Percentiles rank a stretch among this genome's conserved stretches.
Conservation (phyloP, 1,284 basidiomycete species). For the Fomitopsis betulina region DNA sequence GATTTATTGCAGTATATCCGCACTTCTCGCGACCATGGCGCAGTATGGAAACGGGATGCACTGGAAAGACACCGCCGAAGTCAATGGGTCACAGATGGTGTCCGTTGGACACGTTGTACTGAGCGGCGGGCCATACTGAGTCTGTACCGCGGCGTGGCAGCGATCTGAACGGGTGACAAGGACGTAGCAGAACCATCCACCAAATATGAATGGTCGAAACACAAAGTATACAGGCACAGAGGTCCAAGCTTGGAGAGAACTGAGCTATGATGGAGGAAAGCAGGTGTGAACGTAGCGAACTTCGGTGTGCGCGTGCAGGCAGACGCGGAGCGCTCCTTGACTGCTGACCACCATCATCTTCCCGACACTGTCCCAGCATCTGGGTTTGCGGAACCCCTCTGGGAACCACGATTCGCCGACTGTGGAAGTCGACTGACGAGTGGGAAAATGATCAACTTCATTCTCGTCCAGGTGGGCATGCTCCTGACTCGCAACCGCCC, state of each 20-base stretch:
- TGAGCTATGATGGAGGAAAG: not conserved
- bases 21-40: not conserved
- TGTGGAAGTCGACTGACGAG: not conserved
- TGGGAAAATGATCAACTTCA: constrained; percentile 81
- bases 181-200: too few relatives aligned
- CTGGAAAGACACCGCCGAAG: not conserved
- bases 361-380: not conserved
- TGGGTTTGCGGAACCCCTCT: not conserved
- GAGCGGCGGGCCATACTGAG: not conserved
- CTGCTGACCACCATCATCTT: not conserved
- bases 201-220: too few relatives aligned
- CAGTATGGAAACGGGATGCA: not conserved
- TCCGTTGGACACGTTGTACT: not conserved
- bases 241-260: too few relatives aligned
- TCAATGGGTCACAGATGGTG: not conserved
- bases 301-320: too few relatives aligned
- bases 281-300: not conserved
- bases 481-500: not conserved
- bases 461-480: constrained; percentile 76
- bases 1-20: not conserved
- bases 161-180: not conserved
- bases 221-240: too few relatives aligned
- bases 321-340: not conserved
- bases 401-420: not conserved
- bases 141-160: not conserved